Percentiles rank a stretch among this genome's conserved stretches.
Conservation (phyloP, 1,139 yeast species). For the Martiniozyma asiatica region DNA sequence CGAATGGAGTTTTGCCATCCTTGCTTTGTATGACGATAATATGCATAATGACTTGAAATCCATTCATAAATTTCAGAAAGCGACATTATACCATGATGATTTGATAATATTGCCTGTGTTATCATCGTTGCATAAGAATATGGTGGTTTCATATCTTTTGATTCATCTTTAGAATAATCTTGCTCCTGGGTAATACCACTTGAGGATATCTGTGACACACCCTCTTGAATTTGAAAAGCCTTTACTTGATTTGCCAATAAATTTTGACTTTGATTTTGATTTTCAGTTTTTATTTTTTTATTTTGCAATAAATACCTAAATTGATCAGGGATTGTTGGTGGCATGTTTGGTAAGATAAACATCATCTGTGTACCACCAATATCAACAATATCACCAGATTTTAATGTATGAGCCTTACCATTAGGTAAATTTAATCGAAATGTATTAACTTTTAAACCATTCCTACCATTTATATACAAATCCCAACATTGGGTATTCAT, state of each 20-base stretch:
- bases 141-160: slow-evolving; percentile 92
- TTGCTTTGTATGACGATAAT: slow-evolving; percentile 83
- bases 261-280: slow-evolving; percentile 7
- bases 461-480: slow-evolving; percentile 69
- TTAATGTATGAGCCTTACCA: slow-evolving; percentile 35
- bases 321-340: slow-evolving; percentile 50
- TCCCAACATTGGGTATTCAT: slow-evolving; percentile 75
- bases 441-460: slow-evolving; percentile 85
- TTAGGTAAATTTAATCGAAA: slow-evolving; percentile 39
- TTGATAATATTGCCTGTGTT: slow-evolving; percentile 88
- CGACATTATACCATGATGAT: slow-evolving; percentile 79
- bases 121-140: slow-evolving; percentile 97
- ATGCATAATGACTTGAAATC: slow-evolving; percentile 81
- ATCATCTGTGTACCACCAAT: slow-evolving; percentile 98
- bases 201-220: slow-evolving; percentile 4
- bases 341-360: slow-evolving; percentile 88
- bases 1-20: slow-evolving; percentile 66
- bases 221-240: slow-evolving; percentile 36
- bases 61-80: slow-evolving; percentile 85
- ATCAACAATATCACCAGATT: slow-evolving; percentile 81
- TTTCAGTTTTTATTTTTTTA: slow-evolving; percentile 14
- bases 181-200: slow-evolving; percentile 31
- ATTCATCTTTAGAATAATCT: slow-evolving; percentile 78
- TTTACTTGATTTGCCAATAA: slow-evolving; percentile 20
- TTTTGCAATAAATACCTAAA: slow-evolving; percentile 31